Evolutionary conservation across 176 grass and related monocot genomes (phyloP).

Genomic region (Aegilops bicornis): DNA sequence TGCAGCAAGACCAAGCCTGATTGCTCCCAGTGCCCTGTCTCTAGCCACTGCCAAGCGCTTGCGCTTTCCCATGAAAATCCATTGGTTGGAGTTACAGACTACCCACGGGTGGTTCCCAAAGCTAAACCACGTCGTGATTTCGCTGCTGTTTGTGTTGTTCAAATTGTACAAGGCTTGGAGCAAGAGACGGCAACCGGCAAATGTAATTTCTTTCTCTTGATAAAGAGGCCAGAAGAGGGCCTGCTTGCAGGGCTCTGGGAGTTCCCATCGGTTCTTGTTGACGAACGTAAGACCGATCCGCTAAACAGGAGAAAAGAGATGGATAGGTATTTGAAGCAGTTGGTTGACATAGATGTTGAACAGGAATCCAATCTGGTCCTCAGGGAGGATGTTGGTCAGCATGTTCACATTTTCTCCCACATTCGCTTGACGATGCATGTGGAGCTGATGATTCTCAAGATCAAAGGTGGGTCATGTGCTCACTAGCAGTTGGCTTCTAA

Average conservation of each 20-base stretch:
- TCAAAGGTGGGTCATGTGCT: slow-evolving; percentile 49
- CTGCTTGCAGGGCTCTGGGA: slow-evolving; percentile 98
- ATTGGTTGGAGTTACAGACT: slow-evolving; percentile 64
- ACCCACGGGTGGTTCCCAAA: slow-evolving; percentile 66
- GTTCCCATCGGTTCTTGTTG: slow-evolving; percentile 76
- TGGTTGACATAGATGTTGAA: slow-evolving; percentile 37
- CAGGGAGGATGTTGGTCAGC: slow-evolving; percentile 72
- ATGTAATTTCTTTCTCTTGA: slow-evolving; percentile 51
- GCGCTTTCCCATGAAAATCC: slow-evolving; percentile 41
- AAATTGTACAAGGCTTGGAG: slow-evolving; percentile 43
- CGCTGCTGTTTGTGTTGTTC: slow-evolving; percentile 79
- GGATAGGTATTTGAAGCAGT: slow-evolving; percentile 70
- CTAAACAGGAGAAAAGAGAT: slow-evolving; percentile 63
- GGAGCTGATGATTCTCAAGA: slow-evolving; percentile 76
- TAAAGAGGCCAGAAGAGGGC: slow-evolving; percentile 84
- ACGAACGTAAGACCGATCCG: slow-evolving; percentile 37
- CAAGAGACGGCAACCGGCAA: background rate
- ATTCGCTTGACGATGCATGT: slow-evolving; percentile 83
- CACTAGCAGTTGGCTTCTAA: background rate
- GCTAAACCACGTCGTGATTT: slow-evolving; percentile 74
- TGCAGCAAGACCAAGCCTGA: slow-evolving; percentile 64
- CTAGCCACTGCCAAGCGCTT: slow-evolving; percentile 64
- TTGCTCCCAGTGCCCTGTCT: slow-evolving; percentile 75
- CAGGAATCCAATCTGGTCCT: slow-evolving; percentile 32
- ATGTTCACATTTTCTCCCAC: slow-evolving; percentile 92